phyloP scores from a whole-genome alignment of 352 stramenopile species.

The Pythium periplocum region DNA sequence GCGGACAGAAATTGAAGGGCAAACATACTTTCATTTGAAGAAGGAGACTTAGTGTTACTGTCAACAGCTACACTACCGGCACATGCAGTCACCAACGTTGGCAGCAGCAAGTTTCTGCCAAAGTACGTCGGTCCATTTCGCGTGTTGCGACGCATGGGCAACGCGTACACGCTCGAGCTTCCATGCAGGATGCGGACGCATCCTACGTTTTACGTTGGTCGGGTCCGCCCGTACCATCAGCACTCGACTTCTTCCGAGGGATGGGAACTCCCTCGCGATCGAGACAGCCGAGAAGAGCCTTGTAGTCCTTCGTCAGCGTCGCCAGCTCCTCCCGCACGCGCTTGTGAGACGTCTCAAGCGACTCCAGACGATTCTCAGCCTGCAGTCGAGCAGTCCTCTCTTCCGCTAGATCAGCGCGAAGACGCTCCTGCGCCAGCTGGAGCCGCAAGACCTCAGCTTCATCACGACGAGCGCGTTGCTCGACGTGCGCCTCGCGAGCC shows the following conservation, averaged over 20 bases:
- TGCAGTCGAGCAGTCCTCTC: no score
- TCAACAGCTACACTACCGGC: conserved; percentile 7
- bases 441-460: no score
- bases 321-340: neutral
- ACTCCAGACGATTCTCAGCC: no score
- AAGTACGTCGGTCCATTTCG: conserved; percentile 3
- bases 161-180: conserved; percentile 7
- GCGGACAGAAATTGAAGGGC: conserved; percentile 8
- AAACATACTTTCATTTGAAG: conserved; percentile 7
- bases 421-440: no score
- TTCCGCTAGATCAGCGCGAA: no score
- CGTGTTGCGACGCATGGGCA: conserved; percentile 1
- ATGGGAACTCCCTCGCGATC: neutral
- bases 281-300: neutral
- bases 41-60: conserved; percentile 6
- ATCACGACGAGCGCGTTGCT: no score
- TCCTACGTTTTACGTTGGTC: conserved; percentile 21
- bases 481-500: no score
- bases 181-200: conserved; percentile 3
- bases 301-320: neutral
- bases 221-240: conserved; percentile 15
- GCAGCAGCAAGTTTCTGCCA: conserved; percentile 4
- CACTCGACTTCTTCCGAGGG: conserved; percentile 4
- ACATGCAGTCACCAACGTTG: conserved; percentile 5
- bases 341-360: neutral